Conservation (phyloP, 495 filamentous ascomycete species). For the Annulohypoxylon moriforme region DNA sequence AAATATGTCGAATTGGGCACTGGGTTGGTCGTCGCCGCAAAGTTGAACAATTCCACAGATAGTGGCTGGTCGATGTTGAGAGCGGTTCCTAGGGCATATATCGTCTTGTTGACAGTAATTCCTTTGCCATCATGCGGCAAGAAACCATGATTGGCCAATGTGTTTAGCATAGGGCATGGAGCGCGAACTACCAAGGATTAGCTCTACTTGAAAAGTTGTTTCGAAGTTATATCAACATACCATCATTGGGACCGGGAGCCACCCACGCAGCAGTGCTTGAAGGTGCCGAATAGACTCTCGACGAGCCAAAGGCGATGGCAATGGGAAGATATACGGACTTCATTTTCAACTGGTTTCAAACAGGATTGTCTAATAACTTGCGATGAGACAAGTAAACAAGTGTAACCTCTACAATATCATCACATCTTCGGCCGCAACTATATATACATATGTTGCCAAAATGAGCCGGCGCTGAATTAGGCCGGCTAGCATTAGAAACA, state of each 20-base stretch:
- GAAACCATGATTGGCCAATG: slow-evolving; percentile 54
- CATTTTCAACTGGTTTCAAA: slow-evolving; percentile 24
- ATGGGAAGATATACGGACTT: slow-evolving; percentile 30
- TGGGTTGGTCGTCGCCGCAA: slow-evolving; percentile 60
- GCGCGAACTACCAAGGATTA: slow-evolving; percentile 43
- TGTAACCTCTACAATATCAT: background rate
- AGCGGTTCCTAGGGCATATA: slow-evolving; percentile 52
- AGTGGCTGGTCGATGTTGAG: slow-evolving; percentile 59
- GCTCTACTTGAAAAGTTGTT: slow-evolving; percentile 26
- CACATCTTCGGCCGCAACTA: too few relatives aligned
- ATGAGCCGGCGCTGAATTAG: background rate
- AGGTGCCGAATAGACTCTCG: slow-evolving; percentile 3
- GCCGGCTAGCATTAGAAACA: background rate
- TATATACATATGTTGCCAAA: background rate
- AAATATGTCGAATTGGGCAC: slow-evolving; percentile 62
- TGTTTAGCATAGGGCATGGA: slow-evolving; percentile 57
- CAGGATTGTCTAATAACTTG: background rate
- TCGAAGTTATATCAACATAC: slow-evolving; percentile 37
- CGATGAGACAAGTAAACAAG: background rate
- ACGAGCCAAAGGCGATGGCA: slow-evolving; percentile 28
- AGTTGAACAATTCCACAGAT: slow-evolving; percentile 52
- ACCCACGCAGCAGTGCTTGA: slow-evolving; percentile 12
- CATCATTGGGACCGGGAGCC: slow-evolving; percentile 28
- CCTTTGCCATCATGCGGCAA: slow-evolving; percentile 53
- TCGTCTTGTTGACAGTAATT: slow-evolving; percentile 49